Percentiles rank a stretch among this genome's conserved stretches.
Evolutionary conservation across 768 basidiomycete species (phyloP).

Genomic region (Dictyophora rubrovolvata): DNA sequence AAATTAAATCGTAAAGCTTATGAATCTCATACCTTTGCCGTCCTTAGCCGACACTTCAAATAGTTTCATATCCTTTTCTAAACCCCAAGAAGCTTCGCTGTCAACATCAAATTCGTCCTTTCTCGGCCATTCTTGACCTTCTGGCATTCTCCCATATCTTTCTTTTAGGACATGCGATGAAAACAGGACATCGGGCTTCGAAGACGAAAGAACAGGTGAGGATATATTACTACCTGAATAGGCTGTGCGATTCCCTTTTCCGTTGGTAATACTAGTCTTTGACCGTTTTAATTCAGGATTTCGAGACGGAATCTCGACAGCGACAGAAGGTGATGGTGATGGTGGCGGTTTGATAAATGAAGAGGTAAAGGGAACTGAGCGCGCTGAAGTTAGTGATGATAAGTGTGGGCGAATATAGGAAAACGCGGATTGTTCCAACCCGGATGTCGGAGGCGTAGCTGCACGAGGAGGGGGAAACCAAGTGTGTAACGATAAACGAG

Average conservation of each 20-base stretch:
- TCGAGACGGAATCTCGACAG: slow-evolving; percentile 38
- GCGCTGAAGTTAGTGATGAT: slow-evolving; percentile 58
- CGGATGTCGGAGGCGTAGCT: slow-evolving; percentile 55
- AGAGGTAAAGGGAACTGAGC: slow-evolving; percentile 48
- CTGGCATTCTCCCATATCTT: slow-evolving; percentile 45
- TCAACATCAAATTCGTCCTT: slow-evolving; percentile 42
- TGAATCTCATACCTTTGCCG: slow-evolving; percentile 49
- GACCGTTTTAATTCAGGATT: slow-evolving; percentile 44
- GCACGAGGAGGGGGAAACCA: slow-evolving; percentile 81
- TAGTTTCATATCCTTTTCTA: slow-evolving; percentile 75
- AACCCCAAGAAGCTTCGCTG: slow-evolving; percentile 47
- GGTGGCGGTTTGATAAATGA: slow-evolving; percentile 32
- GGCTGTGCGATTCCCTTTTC: neutral
- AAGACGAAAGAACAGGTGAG: slow-evolving; percentile 32
- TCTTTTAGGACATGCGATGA: slow-evolving; percentile 40
- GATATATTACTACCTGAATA: slow-evolving; percentile 34
- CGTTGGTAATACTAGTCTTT: slow-evolving; percentile 31
- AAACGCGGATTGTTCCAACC: slow-evolving; percentile 46
- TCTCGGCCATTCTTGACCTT: slow-evolving; percentile 57
- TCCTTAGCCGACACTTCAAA: slow-evolving; percentile 92
- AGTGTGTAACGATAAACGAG: slow-evolving; percentile 70
- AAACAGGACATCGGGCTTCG: slow-evolving; percentile 45
- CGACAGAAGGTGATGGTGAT: slow-evolving; percentile 50
- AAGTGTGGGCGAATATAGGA: slow-evolving; percentile 74
- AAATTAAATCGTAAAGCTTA: slow-evolving; percentile 12